Evolutionary conservation across 2,329 filamentous ascomycete genomes (phyloP).

Genomic region (Magnaporthales sp.): DNA sequence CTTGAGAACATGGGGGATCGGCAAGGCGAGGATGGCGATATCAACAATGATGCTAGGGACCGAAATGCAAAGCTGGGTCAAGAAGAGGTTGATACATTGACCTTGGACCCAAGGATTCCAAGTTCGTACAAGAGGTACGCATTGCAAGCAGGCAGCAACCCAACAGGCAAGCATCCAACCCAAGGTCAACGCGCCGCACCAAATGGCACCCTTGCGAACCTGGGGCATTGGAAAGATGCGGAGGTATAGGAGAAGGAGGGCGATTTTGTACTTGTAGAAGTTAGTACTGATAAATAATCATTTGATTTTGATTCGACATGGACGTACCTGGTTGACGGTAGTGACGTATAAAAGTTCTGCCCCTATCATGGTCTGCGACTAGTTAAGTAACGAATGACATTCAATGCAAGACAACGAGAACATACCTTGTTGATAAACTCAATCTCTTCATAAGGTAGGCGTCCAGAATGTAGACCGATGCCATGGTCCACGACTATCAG

Average conservation of each 20-base stretch:
- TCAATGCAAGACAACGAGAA: not conserved
- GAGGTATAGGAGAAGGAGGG: conserved; percentile 16
- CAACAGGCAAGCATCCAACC: conserved; percentile 16
- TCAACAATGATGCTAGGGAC: conserved; percentile 32
- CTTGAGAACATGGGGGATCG: conserved; percentile 12
- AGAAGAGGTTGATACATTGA: conserved; percentile 28
- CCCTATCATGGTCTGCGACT: conserved; percentile 3
- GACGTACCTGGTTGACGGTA: not conserved
- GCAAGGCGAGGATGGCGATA: conserved; percentile 22
- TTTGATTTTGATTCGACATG: not conserved
- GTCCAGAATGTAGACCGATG: not conserved
- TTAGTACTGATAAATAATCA: not conserved
- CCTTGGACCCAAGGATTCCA: conserved; percentile 25
- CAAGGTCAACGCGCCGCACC: conserved; percentile 8
- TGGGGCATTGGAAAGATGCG: conserved; percentile 16
- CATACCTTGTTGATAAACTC: not conserved
- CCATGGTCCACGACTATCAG: not conserved
- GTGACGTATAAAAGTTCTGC: conserved; percentile 10
- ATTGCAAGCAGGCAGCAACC: conserved; percentile 23
- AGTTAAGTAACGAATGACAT: not conserved
- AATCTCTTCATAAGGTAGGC: not conserved
- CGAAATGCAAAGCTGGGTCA: conserved; percentile 32
- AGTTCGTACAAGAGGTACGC: conserved; percentile 25
- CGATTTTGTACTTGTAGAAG: conserved; percentile 4
- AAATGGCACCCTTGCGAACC: conserved; percentile 12